Evolutionary conservation across 441 rosid species (phyloP).

Genomic region (Corymbia calophylla): DNA sequence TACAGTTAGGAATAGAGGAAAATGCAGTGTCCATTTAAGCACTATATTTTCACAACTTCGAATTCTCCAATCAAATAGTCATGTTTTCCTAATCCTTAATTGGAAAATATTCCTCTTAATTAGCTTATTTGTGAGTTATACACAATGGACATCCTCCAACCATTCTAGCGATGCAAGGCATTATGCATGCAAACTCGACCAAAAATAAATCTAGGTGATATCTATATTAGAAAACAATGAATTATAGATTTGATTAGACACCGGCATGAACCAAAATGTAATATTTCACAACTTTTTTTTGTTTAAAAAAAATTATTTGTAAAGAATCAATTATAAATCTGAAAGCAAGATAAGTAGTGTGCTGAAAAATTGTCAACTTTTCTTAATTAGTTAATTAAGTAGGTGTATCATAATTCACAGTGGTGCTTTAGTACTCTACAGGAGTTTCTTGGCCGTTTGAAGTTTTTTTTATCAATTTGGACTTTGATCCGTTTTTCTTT

Average conservation of each 20-base stretch:
- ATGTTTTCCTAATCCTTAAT: background rate
- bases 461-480: background rate
- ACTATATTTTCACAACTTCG: fast-evolving
- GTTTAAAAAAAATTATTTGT: background rate
- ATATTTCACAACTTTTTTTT: background rate
- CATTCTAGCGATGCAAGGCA: background rate
- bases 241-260: background rate
- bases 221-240: background rate
- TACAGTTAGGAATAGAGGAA: background rate
- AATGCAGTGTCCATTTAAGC: background rate
- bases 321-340: too few relatives aligned
- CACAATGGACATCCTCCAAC: background rate
- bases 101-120: background rate
- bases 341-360: background rate
- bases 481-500: background rate
- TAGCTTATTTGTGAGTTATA: too few relatives aligned
- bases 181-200: background rate
- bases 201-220: background rate
- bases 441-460: background rate
- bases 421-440: background rate
- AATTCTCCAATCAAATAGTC: background rate
- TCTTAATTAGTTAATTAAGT: background rate
- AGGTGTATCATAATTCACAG: background rate
- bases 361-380: background rate
- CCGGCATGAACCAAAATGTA: background rate